phyloP scores from a whole-genome alignment of 768 basidiomycete genomes.

The Tulasnella sp. region DNA sequence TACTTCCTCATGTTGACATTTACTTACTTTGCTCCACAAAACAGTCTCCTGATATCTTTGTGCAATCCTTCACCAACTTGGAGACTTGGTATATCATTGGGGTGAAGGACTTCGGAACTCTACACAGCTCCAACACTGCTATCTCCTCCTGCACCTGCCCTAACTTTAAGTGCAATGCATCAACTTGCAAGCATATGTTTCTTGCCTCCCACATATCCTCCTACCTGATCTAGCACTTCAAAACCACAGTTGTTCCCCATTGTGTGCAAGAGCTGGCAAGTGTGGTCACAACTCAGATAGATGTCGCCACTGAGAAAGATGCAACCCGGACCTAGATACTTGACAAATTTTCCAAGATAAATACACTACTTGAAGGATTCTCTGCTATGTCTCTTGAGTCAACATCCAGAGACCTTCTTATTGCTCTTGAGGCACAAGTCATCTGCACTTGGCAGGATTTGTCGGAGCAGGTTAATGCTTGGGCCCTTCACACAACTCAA shows the following conservation, averaged over 20 bases:
- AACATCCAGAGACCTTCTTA: neutral
- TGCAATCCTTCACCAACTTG: too few relatives aligned
- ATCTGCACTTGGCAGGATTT: neutral
- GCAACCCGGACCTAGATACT: neutral
- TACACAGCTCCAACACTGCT: too few relatives aligned
- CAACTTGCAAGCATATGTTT: neutral
- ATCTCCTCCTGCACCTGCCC: too few relatives aligned
- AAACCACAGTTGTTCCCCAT: neutral
- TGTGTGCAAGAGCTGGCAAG: neutral
- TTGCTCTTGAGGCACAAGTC: neutral
- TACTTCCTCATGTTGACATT: too few relatives aligned
- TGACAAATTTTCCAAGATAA: neutral
- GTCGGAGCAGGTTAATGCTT: too few relatives aligned
- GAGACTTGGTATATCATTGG: too few relatives aligned
- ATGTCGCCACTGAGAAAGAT: neutral
- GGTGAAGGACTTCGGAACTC: too few relatives aligned
- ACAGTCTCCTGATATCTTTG: too few relatives aligned
- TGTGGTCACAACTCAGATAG: neutral
- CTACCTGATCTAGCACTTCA: neutral
- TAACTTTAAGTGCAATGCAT: neutral
- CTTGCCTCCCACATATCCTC: neutral
- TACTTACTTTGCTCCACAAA: too few relatives aligned
- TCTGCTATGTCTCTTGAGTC: neutral
- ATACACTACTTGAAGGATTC: neutral
- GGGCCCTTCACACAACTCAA: too few relatives aligned